These are phyloP conservation scores for Synchytrium microbalum DNA, from an alignment of 371 early-diverging fungal species.

Conservation along the genomic window DNA sequence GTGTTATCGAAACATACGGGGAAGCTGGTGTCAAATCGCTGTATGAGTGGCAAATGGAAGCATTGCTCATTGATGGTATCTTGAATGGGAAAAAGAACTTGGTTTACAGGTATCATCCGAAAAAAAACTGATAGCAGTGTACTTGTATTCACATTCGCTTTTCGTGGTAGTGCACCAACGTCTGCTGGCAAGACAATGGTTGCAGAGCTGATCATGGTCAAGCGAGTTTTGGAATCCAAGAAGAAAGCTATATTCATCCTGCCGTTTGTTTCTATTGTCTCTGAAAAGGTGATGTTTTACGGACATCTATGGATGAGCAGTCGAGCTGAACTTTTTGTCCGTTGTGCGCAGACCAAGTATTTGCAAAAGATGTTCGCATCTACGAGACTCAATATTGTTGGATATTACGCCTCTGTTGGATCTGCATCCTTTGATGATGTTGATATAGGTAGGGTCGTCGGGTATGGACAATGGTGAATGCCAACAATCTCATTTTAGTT, in stretches of 20 bases:
- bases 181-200: slow-evolving; percentile 31
- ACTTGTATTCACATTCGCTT: too few relatives aligned
- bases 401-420: slow-evolving; percentile 18
- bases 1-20: background rate
- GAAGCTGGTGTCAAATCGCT: background rate
- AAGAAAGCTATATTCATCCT: slow-evolving; percentile 27
- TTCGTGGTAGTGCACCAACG: slow-evolving; percentile 27
- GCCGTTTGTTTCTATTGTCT: slow-evolving; percentile 26
- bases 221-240: slow-evolving; percentile 19
- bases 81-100: slow-evolving; percentile 14
- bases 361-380: slow-evolving; percentile 14
- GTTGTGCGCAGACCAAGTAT: slow-evolving; percentile 7
- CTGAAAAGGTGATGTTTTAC: slow-evolving; percentile 15
- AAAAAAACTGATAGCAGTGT: too few relatives aligned
- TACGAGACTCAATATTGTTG: slow-evolving; percentile 14
- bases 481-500: background rate
- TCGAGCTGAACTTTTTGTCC: too few relatives aligned
- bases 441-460: slow-evolving; percentile 23
- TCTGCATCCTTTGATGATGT: slow-evolving; percentile 19
- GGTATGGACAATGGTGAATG: background rate
- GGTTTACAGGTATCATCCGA: too few relatives aligned
- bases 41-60: slow-evolving; percentile 16
- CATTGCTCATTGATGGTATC: slow-evolving; percentile 11
- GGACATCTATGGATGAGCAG: background rate
- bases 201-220: slow-evolving; percentile 21